Base-by-base conservation (phyloP, 1,284 basidiomycete species). In the Leccinum pachyderme region DNA sequence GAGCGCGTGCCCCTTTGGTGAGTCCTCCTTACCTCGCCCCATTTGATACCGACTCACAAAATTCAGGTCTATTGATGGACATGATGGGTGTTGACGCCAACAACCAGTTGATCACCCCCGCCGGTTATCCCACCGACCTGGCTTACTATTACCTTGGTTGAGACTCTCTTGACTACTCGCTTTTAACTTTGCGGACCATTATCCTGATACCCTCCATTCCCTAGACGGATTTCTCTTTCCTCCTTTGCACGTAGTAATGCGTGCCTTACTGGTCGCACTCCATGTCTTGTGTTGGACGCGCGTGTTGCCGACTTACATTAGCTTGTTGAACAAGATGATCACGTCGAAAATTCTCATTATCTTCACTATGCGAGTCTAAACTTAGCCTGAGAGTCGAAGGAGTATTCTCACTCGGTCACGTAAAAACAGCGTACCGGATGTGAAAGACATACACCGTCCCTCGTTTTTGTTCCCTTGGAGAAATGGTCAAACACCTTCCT, bases 1-100 rank as follows among this genome's bases (percentile, higher is more conserved):
- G 29, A 72, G 68, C 28, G 88, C 86, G 70, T 82, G 80, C 64
- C 82, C 83, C 41, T 94, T 91, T 68, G 89, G 91, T 75, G 12
- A 49, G 49, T 54, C 3, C 3, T 12, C 41, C 2, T 28, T 33
- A n/a, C 22, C 43, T 22, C 1, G 28, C 47, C 12, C 12, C 24
- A 49, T 9, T 3, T 15, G 24, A 46, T 47, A 2, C 25, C 52
- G 25, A 39, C 43, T 58, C 13, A 53, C 51, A 45, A 47, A 41
- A 51, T 50, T 15, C 52, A 87, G 87, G 83, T 72, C 71, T 79
- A 46, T 81, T 90, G 81, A 63, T 74, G 51, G 70, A 87, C 64
- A 82, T 93, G 78, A 72, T 77, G 54, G 81, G 82, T 53, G 87
- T 91, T 64, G 84, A 89, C 75, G 52, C 70, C 3, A 58, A 70